A percentile compares a stretch with the other conserved stretches of the same genome.
These are phyloP conservation scores for Mortierella sp. DNA, from an alignment of 371 early-diverging fungal species.

Conservation along the genomic window DNA sequence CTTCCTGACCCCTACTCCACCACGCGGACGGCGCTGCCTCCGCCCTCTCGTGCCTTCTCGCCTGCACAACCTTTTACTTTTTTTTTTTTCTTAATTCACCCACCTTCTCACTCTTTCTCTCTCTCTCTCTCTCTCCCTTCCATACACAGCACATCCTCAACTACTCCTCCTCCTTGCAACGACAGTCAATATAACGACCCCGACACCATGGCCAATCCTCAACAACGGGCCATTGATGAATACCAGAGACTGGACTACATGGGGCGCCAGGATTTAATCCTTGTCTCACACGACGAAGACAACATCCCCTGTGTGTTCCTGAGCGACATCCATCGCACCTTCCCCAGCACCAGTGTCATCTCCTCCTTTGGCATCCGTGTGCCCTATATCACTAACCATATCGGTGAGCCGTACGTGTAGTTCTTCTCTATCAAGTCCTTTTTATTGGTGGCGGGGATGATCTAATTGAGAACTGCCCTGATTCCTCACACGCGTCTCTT, in stretches of 20 bases:
- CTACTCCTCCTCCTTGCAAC: not conserved
- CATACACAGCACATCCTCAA: not conserved
- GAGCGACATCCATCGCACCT: conserved; percentile 22
- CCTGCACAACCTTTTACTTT: not conserved
- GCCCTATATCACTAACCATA: conserved; percentile 12
- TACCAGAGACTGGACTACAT: conserved; percentile 35
- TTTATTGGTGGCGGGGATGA: no score
- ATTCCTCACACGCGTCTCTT: not conserved
- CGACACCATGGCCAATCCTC: no score
- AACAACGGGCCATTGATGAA: conserved; percentile 12
- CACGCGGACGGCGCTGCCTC: no score
- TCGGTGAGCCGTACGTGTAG: conserved; percentile 25
- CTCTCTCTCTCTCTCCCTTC: not conserved
- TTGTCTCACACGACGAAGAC: conserved; percentile 30
- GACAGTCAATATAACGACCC: not conserved
- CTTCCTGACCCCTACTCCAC: no score
- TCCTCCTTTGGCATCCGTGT: conserved; percentile 36
- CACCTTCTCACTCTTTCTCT: not conserved
- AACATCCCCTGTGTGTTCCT: conserved; percentile 39
- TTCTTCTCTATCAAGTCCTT: not conserved
- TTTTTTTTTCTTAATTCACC: not conserved
- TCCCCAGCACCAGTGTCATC: conserved; percentile 32
- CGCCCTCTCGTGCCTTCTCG: not conserved
- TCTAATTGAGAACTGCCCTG: not conserved
- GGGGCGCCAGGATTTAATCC: conserved; percentile 34